Base-by-base conservation (phyloP, 2,329 filamentous ascomycete genomes). In the Chalaropsis thielavioides region DNA sequence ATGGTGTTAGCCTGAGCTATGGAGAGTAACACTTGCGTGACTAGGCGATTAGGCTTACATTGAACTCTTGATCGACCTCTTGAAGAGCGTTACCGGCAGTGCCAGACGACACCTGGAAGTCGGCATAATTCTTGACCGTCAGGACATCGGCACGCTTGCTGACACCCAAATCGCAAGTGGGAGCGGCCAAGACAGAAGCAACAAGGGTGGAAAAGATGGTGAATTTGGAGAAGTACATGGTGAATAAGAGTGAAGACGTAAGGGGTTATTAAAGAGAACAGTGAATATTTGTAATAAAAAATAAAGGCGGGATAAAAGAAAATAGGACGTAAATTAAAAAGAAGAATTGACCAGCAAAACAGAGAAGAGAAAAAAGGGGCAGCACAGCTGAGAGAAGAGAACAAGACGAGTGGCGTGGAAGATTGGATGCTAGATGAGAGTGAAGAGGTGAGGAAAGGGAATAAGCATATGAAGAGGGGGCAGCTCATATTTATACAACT, bases 11-110 rank as follows among this genome's bases (percentile, higher is more conserved):
- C 58, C 3, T 44, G 3, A 38, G 24, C 7, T 41, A 35, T 27
- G 35, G 35, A 40, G 13, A 8, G 2, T 13, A 11, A 22, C 3
- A 15, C 46, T 24, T 17, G 11, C 24, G 31, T 5, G 38, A 43
- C 31, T 35, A 27, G 13, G 17, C 31, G n/a, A 5, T 46, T 43
- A 0, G 22, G 69, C 74, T 59, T 72, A 80, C 80, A 0, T 81
- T 79, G 70, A 84, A 83, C 68, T 80, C 78, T 63, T 78, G 76
- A 58, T 80, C 74, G 64, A 81, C 81, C 72, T 83, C 80, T 1
- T 73, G 76, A 22, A 82, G 74, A 13, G 80, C 81, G 58, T 82
- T 78, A 63, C 81, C 80, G 24, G 76, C 79, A 10, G 76, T 73
- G 2, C 81, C 81, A 56, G 76, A 76, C 0, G 79, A 79, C 61